phyloP scores from a whole-genome alignment of 352 stramenopile genomes.

The Discostella stelligera region DNA sequence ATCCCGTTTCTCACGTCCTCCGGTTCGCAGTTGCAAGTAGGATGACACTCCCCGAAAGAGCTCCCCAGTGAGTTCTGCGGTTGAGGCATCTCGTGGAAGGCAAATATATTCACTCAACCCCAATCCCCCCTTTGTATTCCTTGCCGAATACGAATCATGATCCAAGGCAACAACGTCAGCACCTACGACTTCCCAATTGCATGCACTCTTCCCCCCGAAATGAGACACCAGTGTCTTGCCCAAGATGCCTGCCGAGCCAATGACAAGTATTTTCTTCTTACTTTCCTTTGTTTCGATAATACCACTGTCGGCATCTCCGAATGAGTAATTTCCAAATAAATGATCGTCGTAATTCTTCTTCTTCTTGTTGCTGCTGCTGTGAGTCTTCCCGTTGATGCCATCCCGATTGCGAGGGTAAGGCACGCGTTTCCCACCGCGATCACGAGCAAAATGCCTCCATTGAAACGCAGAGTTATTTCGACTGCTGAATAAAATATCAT shows the following conservation, averaged over 20 bases:
- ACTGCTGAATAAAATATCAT: background rate
- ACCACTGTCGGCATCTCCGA: background rate
- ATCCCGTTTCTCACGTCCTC: constrained; percentile 22
- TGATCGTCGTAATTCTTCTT: background rate
- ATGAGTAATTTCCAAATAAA: background rate
- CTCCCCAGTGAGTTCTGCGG: constrained; percentile 34
- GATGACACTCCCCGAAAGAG: constrained; percentile 54
- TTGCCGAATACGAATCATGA: background rate
- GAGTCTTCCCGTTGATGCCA: background rate
- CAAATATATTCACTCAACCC: constrained; percentile 23
- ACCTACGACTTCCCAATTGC: constrained; percentile 60
- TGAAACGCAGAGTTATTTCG: background rate
- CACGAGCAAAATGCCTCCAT: constrained; percentile 4
- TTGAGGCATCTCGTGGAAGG: constrained; percentile 23
- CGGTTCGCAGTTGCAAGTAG: constrained; percentile 10
- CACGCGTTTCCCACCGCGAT: constrained; percentile 4
- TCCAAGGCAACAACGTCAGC: constrained; percentile 51
- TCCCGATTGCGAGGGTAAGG: background rate
- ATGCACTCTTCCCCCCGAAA: constrained; percentile 25
- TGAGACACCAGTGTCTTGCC: constrained; percentile 48
- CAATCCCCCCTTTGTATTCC: background rate
- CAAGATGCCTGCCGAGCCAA: constrained; percentile 67
- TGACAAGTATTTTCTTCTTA: constrained; percentile 53
- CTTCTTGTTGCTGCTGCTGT: background rate
- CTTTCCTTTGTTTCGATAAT: background rate